These are phyloP conservation scores for Ascobolus immersus DNA, from an alignment of 495 filamentous ascomycete genomes.

Conservation along the genomic window DNA sequence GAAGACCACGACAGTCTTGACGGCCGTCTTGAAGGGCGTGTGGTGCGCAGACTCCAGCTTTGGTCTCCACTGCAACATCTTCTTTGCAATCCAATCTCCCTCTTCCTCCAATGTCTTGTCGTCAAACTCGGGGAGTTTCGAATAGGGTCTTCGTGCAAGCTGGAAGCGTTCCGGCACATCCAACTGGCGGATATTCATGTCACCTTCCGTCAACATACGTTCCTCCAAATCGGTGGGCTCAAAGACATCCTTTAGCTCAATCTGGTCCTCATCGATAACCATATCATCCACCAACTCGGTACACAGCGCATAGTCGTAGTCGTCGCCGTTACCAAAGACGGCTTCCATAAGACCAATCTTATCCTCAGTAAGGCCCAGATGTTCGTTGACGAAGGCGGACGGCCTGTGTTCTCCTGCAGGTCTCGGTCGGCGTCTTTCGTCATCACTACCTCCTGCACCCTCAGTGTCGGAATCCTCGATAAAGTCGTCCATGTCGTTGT, in stretches of 20 bases:
- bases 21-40: conserved; percentile 60
- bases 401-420: conserved; percentile 14
- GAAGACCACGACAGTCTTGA: conserved; percentile 83
- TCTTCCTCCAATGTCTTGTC: conserved; percentile 43
- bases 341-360: conserved; percentile 82
- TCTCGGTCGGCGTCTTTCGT: conserved; percentile 76
- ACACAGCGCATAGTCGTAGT: conserved; percentile 81
- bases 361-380: conserved; percentile 63
- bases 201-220: conserved; percentile 81
- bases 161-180: conserved; percentile 92
- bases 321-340: conserved; percentile 81
- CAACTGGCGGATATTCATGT: conserved; percentile 59
- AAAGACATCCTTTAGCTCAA: conserved; percentile 95
- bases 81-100: conserved; percentile 64
- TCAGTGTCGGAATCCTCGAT: conserved; percentile 89
- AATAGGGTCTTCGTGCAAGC: conserved; percentile 66
- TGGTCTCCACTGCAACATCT: conserved; percentile 65
- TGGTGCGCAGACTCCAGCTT: conserved; percentile 38
- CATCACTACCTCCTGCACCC: conserved; percentile 56
- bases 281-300: conserved; percentile 52
- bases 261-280: conserved; percentile 39
- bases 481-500: conserved; percentile 84
- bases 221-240: conserved; percentile 84
- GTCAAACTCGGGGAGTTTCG: conserved; percentile 36
- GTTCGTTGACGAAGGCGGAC: background rate